Evolutionary conservation across 2,329 filamentous ascomycete genomes (phyloP).

Genomic region (Ophiostoma ips): DNA sequence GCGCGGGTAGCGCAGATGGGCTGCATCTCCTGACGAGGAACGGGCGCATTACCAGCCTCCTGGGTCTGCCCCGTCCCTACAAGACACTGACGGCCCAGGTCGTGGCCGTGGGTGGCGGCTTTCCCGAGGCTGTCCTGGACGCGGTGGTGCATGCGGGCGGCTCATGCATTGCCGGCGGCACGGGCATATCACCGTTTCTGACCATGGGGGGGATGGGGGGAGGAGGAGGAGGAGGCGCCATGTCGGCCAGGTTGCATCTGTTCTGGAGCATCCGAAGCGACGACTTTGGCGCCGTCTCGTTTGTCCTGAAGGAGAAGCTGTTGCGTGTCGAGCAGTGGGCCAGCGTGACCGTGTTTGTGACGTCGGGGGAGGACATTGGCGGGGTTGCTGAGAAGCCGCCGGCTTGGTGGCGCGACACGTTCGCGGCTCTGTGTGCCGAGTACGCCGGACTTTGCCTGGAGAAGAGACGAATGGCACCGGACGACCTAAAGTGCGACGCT

Average conservation of each 20-base stretch:
- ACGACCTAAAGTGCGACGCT: neutral
- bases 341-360: neutral
- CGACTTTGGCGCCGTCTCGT: neutral
- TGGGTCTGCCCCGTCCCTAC: conserved; percentile 13
- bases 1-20: neutral
- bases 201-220: too few relatives aligned
- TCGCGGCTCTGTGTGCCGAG: neutral
- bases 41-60: conserved; percentile 13
- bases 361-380: neutral
- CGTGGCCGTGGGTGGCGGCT: conserved; percentile 10
- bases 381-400: neutral
- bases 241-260: neutral
- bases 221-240: too few relatives aligned
- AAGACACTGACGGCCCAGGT: conserved; percentile 9
- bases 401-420: neutral
- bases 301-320: neutral
- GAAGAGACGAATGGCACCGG: neutral
- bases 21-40: conserved; percentile 9
- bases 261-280: neutral
- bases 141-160: neutral
- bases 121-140: neutral
- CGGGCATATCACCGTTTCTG: neutral
- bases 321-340: neutral
- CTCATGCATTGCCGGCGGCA: neutral
- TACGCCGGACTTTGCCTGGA: neutral